phyloP scores from a whole-genome alignment of 495 filamentous ascomycete species.

The Penicillium dipodomyicola region DNA sequence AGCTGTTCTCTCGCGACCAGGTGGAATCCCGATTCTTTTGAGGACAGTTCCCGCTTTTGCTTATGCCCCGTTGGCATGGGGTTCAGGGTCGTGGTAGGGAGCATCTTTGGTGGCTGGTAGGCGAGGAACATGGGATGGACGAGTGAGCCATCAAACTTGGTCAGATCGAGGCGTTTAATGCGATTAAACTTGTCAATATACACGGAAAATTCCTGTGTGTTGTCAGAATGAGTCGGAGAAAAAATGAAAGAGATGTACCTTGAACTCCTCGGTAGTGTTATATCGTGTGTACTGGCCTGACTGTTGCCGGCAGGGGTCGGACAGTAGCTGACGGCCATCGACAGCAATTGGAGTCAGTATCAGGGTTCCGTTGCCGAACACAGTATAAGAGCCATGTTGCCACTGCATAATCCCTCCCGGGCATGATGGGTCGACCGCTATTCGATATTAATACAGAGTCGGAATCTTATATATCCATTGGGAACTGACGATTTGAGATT shows the following conservation, averaged over 20 bases:
- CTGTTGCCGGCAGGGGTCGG: constrained; percentile 59
- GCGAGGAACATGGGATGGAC: constrained; percentile 73
- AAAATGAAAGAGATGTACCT: constrained; percentile 42
- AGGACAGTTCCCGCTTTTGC: constrained; percentile 20
- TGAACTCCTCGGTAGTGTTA: constrained; percentile 63
- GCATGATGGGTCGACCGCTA: constrained; percentile 63
- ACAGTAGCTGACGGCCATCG: constrained; percentile 71
- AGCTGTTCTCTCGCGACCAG: constrained; percentile 44
- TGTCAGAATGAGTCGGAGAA: constrained; percentile 17
- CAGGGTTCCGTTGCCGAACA: constrained; percentile 58
- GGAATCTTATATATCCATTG: constrained; percentile 12
- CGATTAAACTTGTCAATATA: constrained; percentile 60
- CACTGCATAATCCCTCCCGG: constrained; percentile 72
- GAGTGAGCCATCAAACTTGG: constrained; percentile 61
- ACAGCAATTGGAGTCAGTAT: constrained; percentile 60
- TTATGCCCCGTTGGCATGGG: constrained; percentile 38
- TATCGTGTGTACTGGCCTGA: constrained; percentile 63
- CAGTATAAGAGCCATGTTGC: constrained; percentile 67
- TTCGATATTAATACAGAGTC: background rate
- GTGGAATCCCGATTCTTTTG: constrained; percentile 17
- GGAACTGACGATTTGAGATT: constrained; percentile 65
- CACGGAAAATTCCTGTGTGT: constrained; percentile 58
- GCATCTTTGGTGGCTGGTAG: constrained; percentile 69
- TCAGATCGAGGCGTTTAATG: constrained; percentile 64
- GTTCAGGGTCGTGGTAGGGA: constrained; percentile 68